Base-by-base conservation (phyloP, 164 flowering plant genomes). In the Amborella trichopoda region DNA sequence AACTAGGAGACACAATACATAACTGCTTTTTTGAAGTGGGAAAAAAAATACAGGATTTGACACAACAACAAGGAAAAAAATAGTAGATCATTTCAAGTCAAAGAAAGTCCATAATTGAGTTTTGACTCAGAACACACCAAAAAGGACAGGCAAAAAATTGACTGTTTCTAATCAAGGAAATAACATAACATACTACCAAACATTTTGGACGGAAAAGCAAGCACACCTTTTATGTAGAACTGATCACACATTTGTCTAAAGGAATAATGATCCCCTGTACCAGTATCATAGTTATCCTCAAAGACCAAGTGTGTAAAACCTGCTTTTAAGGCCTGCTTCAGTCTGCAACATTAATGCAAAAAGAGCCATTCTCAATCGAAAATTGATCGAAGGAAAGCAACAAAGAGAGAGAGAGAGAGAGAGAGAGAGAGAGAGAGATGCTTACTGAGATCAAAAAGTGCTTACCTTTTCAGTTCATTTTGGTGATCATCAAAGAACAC, bases 241-340 rank as follows among this genome's bases (percentile, higher is more conserved):
- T 93, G 99, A 59, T 93, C 99, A 57, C 99, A 93, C 23, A 88
- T 87, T 62, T 93, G 99, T 66, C 99, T 75, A 56, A 93, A 61
- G 10, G 99, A 93, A 64, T 93, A 93, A 63, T 87, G 96, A 50
- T 88, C 96, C 33, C 99, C 99, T 40, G 91, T 87, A 50, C 99
- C 99, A 22, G 99, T 88, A 60, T 93, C 96, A 60, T 93, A 88
- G 67, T 93, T 93, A 61, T 87, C 99, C 72, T 93, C 99, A 66
- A 93, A 93, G 44, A 93, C 70, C 54, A 93, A 81, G 73, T 93
- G 90, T 25, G 41, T 66, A 58, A 93, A 88, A 16, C 96, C 96
- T 61, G 94, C 91, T 55, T 81, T 80, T 53, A 93, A 48, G 24
- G 96, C 96, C 65, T 93, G 95, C 70, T 84, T 80, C 54, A 93